Conservation (phyloP, 257 asterid genomes). For the Euphrasia confusa region DNA sequence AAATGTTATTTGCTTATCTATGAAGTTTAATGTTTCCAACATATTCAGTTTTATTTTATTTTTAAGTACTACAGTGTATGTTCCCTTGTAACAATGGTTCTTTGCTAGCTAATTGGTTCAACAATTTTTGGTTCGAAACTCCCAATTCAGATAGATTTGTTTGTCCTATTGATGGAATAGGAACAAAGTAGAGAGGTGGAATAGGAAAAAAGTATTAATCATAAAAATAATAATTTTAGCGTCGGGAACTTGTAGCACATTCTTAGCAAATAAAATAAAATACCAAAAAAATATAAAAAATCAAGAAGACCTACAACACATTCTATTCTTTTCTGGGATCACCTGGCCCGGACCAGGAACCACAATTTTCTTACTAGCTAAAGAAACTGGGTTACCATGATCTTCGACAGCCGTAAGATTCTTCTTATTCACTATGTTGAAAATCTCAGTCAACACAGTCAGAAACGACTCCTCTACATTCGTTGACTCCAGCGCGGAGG, state of each 20-base stretch:
- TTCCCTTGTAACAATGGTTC: too few relatives aligned
- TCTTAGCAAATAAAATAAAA: too few relatives aligned
- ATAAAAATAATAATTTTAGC: too few relatives aligned
- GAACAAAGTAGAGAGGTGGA: too few relatives aligned
- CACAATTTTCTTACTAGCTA: conserved; percentile 59
- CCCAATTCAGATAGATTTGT: too few relatives aligned
- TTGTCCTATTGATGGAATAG: too few relatives aligned
- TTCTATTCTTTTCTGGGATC: conserved; percentile 61
- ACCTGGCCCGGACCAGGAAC: conserved; percentile 66
- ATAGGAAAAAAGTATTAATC: too few relatives aligned
- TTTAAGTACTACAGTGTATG: too few relatives aligned
- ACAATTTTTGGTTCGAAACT: too few relatives aligned
- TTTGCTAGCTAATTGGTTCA: too few relatives aligned
- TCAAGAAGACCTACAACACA: conserved; percentile 51
- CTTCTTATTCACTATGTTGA: conserved; percentile 58
- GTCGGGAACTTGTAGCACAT: too few relatives aligned
- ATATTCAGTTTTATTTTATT: too few relatives aligned
- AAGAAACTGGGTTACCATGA: conserved; percentile 39
- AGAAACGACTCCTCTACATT: conserved; percentile 66
- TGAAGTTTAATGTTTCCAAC: neutral
- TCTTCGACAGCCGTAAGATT: conserved; percentile 50
- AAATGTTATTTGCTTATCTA: neutral
- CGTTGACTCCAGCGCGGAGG: conserved; percentile 63
- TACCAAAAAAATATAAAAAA: conserved; percentile 29
- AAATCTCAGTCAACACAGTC: conserved; percentile 62